Conservation (phyloP, 2,329 filamentous ascomycete genomes). For the Xylaria sp. region DNA sequence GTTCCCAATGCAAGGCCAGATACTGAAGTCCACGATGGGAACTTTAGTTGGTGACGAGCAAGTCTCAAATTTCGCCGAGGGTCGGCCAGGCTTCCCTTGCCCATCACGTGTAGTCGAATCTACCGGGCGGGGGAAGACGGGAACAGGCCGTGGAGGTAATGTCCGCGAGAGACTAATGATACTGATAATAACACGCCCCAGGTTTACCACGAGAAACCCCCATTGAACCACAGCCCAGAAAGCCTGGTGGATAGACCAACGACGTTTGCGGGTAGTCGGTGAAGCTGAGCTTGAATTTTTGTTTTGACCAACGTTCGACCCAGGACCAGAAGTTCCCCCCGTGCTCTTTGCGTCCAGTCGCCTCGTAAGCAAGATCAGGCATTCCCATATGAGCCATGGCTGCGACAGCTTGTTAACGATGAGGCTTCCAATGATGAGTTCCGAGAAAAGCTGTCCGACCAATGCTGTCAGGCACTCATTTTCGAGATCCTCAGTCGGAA, state of each 20-base stretch:
- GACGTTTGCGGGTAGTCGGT: conserved; percentile 12
- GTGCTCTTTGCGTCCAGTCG: conserved; percentile 37
- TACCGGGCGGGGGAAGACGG: conserved; percentile 26
- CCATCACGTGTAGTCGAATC: conserved; percentile 31
- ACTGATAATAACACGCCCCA: conserved; percentile 66
- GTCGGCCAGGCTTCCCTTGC: conserved; percentile 27
- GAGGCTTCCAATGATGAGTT: conserved; percentile 84
- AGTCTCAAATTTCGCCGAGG: conserved; percentile 21
- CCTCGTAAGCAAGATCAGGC: conserved; percentile 71
- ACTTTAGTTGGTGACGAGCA: conserved; percentile 43
- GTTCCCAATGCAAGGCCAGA: conserved; percentile 74
- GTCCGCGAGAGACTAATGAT: conserved; percentile 70
- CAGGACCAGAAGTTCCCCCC: conserved; percentile 15
- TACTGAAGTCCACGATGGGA: conserved; percentile 74
- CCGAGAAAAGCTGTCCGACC: conserved; percentile 84
- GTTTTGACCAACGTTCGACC: conserved; percentile 6
- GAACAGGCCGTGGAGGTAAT: conserved; percentile 56
- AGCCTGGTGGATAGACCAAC: conserved; percentile 49
- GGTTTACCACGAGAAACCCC: conserved; percentile 58
- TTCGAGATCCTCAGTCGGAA: conserved; percentile 90
- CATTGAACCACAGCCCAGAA: conserved; percentile 62
- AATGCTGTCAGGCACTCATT: conserved; percentile 84
- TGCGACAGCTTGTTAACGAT: conserved; percentile 81
- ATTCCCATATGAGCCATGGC: conserved; percentile 87
- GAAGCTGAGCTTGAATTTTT: conserved; percentile 3